phyloP scores from a whole-genome alignment of 2,329 filamentous ascomycete species.

The Paraphaeosphaeria sporulosa region DNA sequence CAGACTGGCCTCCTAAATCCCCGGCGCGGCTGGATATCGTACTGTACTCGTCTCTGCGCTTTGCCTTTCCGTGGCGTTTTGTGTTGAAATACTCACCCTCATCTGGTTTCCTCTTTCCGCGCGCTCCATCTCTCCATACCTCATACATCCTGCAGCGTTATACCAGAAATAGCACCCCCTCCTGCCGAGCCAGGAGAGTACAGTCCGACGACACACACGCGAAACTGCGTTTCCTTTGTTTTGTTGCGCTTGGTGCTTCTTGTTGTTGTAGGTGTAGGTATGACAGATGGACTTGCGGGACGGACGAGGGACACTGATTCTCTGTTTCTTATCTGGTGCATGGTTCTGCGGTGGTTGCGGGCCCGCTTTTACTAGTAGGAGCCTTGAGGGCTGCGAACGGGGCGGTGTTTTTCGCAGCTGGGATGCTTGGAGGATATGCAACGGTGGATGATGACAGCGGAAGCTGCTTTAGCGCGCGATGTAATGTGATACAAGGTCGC shows the following conservation, averaged over 20 bases:
- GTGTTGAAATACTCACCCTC: slow-evolving; percentile 29
- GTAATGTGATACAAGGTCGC: slow-evolving; percentile 41
- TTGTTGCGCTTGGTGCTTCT: slow-evolving; percentile 29
- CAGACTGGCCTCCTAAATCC: slow-evolving; percentile 12
- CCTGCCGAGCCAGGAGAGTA: slow-evolving; percentile 41
- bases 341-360: slow-evolving; percentile 33
- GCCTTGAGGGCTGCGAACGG: slow-evolving; percentile 30
- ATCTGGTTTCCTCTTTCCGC: slow-evolving; percentile 20
- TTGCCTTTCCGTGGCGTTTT: slow-evolving; percentile 26
- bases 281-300: slow-evolving; percentile 19
- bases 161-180: slow-evolving; percentile 19
- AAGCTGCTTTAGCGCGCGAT: not conserved
- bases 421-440: slow-evolving; percentile 37
- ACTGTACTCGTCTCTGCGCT: slow-evolving; percentile 9
- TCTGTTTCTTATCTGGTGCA: slow-evolving; percentile 6
- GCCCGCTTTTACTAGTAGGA: slow-evolving; percentile 16
- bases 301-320: slow-evolving; percentile 1
- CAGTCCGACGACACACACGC: slow-evolving; percentile 31
- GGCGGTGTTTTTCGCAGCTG: slow-evolving; percentile 29
- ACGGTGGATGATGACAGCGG: slow-evolving; percentile 32
- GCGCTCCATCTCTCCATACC: slow-evolving; percentile 6
- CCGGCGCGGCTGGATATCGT: slow-evolving; percentile 18
- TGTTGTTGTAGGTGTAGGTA: slow-evolving; percentile 23
- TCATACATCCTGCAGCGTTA: too few species aligned
- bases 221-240: slow-evolving; percentile 48